Evolutionary conservation across 306 rosid species (phyloP).

Genomic region (Phaseolus lunatus): DNA sequence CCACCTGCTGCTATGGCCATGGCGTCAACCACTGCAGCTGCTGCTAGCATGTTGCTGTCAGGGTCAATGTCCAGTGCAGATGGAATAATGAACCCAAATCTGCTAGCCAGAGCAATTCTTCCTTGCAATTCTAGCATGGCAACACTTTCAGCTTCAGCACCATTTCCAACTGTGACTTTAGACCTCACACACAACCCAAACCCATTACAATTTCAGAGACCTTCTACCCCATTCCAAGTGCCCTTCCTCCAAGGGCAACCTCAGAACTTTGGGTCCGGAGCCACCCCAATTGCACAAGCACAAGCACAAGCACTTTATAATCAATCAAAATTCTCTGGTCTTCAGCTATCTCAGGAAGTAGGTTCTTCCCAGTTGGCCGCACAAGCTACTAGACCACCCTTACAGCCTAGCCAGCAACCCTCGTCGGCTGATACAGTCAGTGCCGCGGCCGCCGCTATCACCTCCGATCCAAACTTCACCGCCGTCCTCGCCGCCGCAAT

Average conservation of each 20-base stretch:
- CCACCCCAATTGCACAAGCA: constrained; percentile 60
- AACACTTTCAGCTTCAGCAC: constrained; percentile 92
- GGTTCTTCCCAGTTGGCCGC: constrained; percentile 56
- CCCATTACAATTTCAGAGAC: constrained; percentile 65
- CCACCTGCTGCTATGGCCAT: constrained; percentile 98
- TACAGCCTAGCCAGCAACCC: constrained; percentile 50
- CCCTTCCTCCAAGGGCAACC: constrained; percentile 68
- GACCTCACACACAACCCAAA: constrained; percentile 80
- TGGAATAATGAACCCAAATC: constrained; percentile 81
- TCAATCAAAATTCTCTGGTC: constrained; percentile 90
- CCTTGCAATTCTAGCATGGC: constrained; percentile 82
- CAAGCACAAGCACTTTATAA: constrained; percentile 76
- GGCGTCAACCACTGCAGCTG: constrained; percentile 93
- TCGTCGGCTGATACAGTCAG: constrained; percentile 70
- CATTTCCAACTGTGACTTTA: constrained; percentile 82
- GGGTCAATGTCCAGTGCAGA: constrained; percentile 95
- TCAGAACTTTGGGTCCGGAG: constrained; percentile 56
- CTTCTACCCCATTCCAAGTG: constrained; percentile 61
- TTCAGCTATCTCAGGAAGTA: constrained; percentile 78
- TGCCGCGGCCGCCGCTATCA: constrained; percentile 92
- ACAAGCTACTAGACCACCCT: constrained; percentile 49
- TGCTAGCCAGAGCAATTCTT: constrained; percentile 83
- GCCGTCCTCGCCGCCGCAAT: constrained; percentile 96
- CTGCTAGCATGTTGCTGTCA: constrained; percentile 85
- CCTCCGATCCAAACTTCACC: constrained; percentile 85